phyloP scores from a whole-genome alignment of 257 asterid species.

The Solanum gandarillasii region DNA sequence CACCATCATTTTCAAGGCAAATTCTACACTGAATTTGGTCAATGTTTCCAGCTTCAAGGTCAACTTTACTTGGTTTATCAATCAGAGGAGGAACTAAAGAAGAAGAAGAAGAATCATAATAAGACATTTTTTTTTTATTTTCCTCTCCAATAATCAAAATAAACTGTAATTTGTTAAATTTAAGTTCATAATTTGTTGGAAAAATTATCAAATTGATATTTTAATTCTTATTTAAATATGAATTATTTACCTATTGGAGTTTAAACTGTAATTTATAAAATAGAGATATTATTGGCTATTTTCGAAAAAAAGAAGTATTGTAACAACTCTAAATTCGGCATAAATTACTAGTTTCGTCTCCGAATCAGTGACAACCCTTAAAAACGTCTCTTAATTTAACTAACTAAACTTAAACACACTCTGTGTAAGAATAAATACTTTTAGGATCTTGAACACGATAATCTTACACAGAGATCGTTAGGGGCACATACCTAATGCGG shows the following conservation, averaged over 20 bases:
- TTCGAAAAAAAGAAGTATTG: no score
- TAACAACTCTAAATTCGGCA: accelerated
- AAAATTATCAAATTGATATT: not conserved
- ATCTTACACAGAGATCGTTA: no score
- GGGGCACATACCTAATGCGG: no score
- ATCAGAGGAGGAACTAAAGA: conserved; percentile 58
- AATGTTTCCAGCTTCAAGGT: conserved; percentile 82
- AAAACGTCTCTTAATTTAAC: no score
- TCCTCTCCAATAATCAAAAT: not conserved
- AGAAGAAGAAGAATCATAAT: conserved; percentile 44
- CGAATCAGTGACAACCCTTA: no score
- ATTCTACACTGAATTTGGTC: conserved; percentile 97
- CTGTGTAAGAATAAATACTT: no score
- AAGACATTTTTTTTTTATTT: conserved; percentile 29
- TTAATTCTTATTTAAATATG: not conserved
- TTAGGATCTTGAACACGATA: no score
- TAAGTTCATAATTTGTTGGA: not conserved
- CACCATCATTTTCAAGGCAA: conserved; percentile 93
- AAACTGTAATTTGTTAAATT: not conserved
- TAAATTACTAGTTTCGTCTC: no score
- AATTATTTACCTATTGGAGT: not conserved
- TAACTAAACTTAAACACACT: no score
- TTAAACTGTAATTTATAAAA: no score
- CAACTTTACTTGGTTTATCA: conserved; percentile 53
- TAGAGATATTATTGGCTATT: not conserved